Evolutionary conservation across 2,329 filamentous ascomycete species (phyloP).

Genomic region (Blumeriella jaapii): DNA sequence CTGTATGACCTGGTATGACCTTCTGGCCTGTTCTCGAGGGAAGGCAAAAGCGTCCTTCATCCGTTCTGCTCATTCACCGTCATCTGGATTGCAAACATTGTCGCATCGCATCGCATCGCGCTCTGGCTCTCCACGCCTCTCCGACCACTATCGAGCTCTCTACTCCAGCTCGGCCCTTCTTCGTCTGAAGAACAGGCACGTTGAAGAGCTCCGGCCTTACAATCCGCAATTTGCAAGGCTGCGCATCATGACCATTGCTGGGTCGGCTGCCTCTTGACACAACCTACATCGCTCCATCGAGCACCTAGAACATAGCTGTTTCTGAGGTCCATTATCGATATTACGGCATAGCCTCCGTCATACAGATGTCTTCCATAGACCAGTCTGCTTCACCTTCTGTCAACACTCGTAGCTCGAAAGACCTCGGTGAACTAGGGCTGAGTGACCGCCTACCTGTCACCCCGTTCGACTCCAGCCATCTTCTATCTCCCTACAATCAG

Average conservation of each 20-base stretch:
- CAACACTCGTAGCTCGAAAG: slow-evolving; percentile 18
- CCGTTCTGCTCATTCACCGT: too few species aligned
- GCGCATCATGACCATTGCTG: slow-evolving; percentile 21
- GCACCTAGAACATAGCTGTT: slow-evolving; percentile 7
- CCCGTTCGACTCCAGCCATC: slow-evolving; percentile 15
- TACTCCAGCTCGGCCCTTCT: too few species aligned
- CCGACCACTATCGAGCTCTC: too few species aligned
- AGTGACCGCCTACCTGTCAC: slow-evolving; percentile 15
- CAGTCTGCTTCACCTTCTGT: slow-evolving; percentile 18
- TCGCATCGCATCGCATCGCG: too few species aligned
- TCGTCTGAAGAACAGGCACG: too few species aligned
- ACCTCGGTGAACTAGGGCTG: slow-evolving; percentile 17
- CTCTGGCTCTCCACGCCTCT: too few species aligned
- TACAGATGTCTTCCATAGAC: slow-evolving; percentile 25
- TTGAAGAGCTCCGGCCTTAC: not conserved
- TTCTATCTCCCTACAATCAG: slow-evolving; percentile 21
- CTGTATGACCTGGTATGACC: too few species aligned
- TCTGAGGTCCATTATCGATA: slow-evolving; percentile 11
- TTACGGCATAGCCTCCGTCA: slow-evolving; percentile 24
- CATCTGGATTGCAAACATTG: too few species aligned
- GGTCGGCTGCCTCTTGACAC: slow-evolving; percentile 16
- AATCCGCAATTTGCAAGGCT: slow-evolving; percentile 13
- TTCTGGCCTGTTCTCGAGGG: too few species aligned
- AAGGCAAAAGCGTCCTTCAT: too few species aligned
- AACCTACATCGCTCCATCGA: slow-evolving; percentile 2